phyloP scores from a whole-genome alignment of 805 yeast genomes.

The Schwanniomyces polymorphus region DNA sequence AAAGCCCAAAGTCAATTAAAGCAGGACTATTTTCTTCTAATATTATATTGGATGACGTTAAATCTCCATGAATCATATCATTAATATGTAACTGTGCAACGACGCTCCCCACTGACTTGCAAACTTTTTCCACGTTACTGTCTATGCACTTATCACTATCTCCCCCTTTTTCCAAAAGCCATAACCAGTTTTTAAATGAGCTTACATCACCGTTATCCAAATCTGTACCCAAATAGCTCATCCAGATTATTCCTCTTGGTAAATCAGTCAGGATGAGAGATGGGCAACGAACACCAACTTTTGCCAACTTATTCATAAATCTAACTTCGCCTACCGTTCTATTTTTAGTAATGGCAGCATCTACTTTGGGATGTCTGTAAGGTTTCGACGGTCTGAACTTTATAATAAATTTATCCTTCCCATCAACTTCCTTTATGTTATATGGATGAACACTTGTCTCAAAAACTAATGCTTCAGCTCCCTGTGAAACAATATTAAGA shows the following conservation, averaged over 20 bases:
- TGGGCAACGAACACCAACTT: slow-evolving; percentile 69
- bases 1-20: slow-evolving; percentile 89
- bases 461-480: slow-evolving; percentile 88
- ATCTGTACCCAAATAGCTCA: slow-evolving; percentile 70
- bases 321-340: slow-evolving; percentile 86
- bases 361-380: slow-evolving; percentile 86
- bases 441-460: slow-evolving; percentile 67
- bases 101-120: slow-evolving; percentile 60
- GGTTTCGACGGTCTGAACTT: slow-evolving; percentile 88
- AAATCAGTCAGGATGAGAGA: slow-evolving; percentile 73
- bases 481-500: slow-evolving; percentile 67
- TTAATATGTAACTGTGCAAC: slow-evolving; percentile 71
- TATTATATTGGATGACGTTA: slow-evolving; percentile 86
- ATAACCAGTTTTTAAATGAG: slow-evolving; percentile 70
- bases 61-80: slow-evolving; percentile 90
- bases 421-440: slow-evolving; percentile 25
- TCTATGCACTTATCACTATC: slow-evolving; percentile 20
- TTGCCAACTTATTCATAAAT: slow-evolving; percentile 56
- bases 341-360: slow-evolving; percentile 69
- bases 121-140: slow-evolving; percentile 41
- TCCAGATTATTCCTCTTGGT: slow-evolving; percentile 79
- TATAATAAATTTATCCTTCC: slow-evolving; percentile 51
- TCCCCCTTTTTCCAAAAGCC: slow-evolving; percentile 51
- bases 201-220: slow-evolving; percentile 54
- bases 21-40: slow-evolving; percentile 48